Conservation (phyloP, 306 rosid species). For the Sphenostylis stenocarpa region DNA sequence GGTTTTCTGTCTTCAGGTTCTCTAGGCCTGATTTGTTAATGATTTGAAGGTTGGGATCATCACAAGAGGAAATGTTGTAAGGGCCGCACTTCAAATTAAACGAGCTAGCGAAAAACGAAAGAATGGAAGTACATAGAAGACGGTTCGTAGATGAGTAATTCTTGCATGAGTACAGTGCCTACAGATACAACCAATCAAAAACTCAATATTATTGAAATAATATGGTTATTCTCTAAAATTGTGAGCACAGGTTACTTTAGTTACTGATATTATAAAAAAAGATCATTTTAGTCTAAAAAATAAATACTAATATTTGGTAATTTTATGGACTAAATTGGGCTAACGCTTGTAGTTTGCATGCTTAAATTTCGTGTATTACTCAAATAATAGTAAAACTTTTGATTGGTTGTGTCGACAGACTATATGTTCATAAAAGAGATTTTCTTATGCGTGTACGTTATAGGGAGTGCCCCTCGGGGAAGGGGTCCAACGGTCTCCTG, state of each 20-base stretch:
- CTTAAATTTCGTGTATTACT: not conserved
- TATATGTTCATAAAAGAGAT: not conserved
- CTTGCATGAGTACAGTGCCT: not conserved
- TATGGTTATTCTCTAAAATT: not conserved
- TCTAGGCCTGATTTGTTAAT: not conserved
- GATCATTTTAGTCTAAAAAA: not conserved
- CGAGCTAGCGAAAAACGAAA: conserved; percentile 44
- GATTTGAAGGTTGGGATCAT: conserved; percentile 72
- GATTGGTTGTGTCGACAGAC: not conserved
- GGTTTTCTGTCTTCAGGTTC: not conserved
- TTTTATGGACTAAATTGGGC: not conserved
- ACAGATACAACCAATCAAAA: not conserved
- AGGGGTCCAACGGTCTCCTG: not conserved
- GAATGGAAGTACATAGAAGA: conserved; percentile 21
- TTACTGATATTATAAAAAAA: not conserved
- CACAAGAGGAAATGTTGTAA: conserved; percentile 89
- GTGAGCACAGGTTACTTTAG: not conserved
- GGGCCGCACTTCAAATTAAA: conserved; percentile 88
- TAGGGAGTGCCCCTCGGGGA: not conserved
- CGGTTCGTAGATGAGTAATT: not conserved
- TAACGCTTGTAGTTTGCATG: not conserved
- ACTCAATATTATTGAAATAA: not conserved
- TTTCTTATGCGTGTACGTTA: not conserved
- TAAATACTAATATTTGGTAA: not conserved
- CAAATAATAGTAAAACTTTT: not conserved